phyloP scores from a whole-genome alignment of 139 green algal species.

The Chlamydomonas eustigma region DNA sequence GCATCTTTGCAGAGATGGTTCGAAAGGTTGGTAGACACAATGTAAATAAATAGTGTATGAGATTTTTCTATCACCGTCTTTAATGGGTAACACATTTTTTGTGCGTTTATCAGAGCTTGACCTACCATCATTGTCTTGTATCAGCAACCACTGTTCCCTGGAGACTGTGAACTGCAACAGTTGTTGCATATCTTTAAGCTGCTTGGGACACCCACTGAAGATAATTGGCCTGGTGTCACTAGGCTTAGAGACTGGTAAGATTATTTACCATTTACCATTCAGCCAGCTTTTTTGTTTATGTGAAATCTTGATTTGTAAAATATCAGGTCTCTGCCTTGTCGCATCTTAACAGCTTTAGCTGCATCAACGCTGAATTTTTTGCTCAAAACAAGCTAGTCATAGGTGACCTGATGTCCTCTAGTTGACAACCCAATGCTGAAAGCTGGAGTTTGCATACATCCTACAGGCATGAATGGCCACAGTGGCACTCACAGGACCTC shows the following conservation, averaged over 20 bases:
- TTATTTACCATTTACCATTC: no score
- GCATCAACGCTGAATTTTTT: no score
- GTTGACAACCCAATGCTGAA: no score
- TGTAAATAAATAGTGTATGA: no score
- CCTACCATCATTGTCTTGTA: neutral
- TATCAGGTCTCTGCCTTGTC: no score
- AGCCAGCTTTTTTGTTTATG: no score
- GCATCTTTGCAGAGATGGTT: constrained; percentile 95
- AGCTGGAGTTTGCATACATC: no score
- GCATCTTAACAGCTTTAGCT: no score
- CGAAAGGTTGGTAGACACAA: constrained; percentile 32
- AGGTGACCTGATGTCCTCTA: no score
- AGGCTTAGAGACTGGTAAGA: constrained; percentile 58
- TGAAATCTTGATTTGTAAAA: no score
- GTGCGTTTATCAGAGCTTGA: neutral
- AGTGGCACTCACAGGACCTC: constrained; percentile 59
- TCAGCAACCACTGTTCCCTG: constrained; percentile 79
- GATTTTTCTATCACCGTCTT: no score
- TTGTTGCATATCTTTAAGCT: constrained; percentile 88
- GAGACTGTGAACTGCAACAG: constrained; percentile 87
- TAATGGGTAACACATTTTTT: neutral
- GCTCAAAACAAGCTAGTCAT: no score
- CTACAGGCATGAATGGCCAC: constrained; percentile 58
- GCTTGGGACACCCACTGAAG: constrained; percentile 82
- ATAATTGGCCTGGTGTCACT: constrained; percentile 61